phyloP scores from a whole-genome alignment of 2,329 filamentous ascomycete genomes.

The Aspergillus versicolor region DNA sequence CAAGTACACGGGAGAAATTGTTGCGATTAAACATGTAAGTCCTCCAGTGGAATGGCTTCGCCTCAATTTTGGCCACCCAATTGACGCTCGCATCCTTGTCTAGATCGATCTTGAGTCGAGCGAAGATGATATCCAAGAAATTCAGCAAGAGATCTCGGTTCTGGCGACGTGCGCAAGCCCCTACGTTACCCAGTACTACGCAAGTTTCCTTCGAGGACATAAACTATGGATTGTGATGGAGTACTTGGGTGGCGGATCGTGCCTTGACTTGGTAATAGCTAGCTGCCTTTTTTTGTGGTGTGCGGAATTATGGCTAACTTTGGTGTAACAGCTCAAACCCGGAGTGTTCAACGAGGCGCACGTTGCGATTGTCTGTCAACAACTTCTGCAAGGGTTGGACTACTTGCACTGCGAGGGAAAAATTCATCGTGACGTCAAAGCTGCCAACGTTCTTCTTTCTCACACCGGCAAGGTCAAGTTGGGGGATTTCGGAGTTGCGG shows the following conservation, averaged over 20 bases:
- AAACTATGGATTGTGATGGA: constrained; percentile 99
- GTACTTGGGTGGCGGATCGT: constrained; percentile 91
- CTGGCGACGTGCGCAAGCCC: constrained; percentile 92
- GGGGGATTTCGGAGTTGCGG: constrained; percentile 95
- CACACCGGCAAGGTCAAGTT: constrained; percentile 89
- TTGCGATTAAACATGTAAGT: constrained; percentile 93
- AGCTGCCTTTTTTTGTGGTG: background rate
- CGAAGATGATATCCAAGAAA: constrained; percentile 97
- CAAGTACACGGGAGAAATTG: constrained; percentile 82
- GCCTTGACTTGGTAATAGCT: constrained; percentile 74
- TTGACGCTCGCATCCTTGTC: constrained; percentile 15
- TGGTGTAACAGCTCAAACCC: constrained; percentile 69
- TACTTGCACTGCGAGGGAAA: constrained; percentile 94
- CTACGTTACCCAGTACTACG: constrained; percentile 94
- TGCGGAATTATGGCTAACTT: background rate
- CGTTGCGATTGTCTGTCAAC: constrained; percentile 90
- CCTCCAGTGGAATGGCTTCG: background rate
- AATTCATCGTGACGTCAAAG: constrained; percentile 96
- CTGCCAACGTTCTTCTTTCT: constrained; percentile 92
- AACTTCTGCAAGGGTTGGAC: constrained; percentile 84
- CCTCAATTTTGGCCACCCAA: background rate
- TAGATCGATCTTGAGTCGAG: constrained; percentile 98
- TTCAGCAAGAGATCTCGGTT: constrained; percentile 94
- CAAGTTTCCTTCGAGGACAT: constrained; percentile 90
- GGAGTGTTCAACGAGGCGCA: constrained; percentile 84